A percentile compares a stretch with the other conserved stretches of the same genome.
Conservation (phyloP, 148 eudicot genomes). For the Silene conica region DNA sequence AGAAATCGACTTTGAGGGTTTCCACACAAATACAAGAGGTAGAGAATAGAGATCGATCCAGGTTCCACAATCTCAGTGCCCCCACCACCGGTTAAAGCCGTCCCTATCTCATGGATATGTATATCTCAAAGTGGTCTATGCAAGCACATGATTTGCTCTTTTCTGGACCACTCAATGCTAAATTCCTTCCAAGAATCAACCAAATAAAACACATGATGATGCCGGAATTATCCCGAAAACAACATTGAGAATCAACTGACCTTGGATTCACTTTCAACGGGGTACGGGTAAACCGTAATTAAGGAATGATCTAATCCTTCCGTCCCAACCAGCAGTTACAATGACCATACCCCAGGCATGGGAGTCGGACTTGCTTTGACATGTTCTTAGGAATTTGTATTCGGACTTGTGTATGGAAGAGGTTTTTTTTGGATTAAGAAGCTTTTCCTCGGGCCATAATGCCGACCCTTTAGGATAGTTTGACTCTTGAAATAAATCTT, state of each 20-base stretch:
- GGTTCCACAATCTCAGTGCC: conserved; percentile 17
- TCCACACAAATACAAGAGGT: conserved; percentile 24
- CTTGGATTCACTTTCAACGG: conserved; percentile 23
- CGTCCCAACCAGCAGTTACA: conserved; percentile 92
- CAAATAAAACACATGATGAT: conserved; percentile 25
- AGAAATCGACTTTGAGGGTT: conserved; percentile 5
- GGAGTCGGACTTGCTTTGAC: conserved; percentile 49
- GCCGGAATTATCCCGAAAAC: conserved; percentile 12
- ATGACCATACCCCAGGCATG: conserved; percentile 93
- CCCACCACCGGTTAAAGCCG: conserved; percentile 23
- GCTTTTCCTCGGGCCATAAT: conserved; percentile 95
- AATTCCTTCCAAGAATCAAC: conserved; percentile 15
- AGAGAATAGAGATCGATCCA: conserved; percentile 19
- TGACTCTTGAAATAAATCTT: conserved; percentile 50
- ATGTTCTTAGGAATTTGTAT: conserved; percentile 60
- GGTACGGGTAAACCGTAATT: conserved; percentile 84
- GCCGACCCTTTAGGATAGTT: conserved; percentile 62
- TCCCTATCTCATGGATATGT: conserved; percentile 28
- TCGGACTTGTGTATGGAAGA: conserved; percentile 52
- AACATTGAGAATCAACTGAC: not conserved
- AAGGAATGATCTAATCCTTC: conserved; percentile 77
- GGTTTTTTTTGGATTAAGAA: conserved; percentile 31
- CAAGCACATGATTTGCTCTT: conserved; percentile 25
- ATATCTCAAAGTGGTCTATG: conserved; percentile 26
- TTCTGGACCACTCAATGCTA: conserved; percentile 24